Conservation (phyloP, 495 filamentous ascomycete genomes). For the Emericellopsis terricola region DNA sequence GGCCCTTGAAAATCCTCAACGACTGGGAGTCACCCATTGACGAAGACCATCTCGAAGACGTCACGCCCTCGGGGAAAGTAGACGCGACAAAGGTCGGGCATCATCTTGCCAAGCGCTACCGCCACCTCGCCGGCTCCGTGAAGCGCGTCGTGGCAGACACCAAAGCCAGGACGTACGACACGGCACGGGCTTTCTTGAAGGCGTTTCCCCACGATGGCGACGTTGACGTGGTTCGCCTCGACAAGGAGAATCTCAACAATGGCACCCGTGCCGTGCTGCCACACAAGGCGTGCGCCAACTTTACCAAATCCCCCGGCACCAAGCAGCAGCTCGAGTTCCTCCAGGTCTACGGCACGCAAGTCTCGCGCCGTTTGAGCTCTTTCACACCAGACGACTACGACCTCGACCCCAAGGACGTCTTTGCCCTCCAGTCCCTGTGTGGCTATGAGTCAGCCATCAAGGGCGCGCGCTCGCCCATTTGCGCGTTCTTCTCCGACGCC, state of each 20-base stretch:
- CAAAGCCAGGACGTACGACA: too few species aligned
- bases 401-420: conserved; percentile 26
- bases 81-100: conserved; percentile 23
- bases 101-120: conserved; percentile 25
- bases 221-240: too few species aligned
- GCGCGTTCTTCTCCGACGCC: conserved; percentile 24
- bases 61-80: conserved; percentile 22
- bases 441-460: conserved; percentile 33
- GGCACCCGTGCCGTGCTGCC: too few species aligned
- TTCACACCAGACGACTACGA: conserved; percentile 24
- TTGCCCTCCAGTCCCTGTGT: conserved; percentile 30
- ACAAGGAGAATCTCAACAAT: conserved; percentile 21
- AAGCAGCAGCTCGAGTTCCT: conserved; percentile 20
- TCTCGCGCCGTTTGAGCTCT: conserved; percentile 20
- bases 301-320: conserved; percentile 24
- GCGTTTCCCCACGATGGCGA: too few species aligned
- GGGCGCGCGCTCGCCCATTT: conserved; percentile 26
- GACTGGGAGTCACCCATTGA: conserved; percentile 21
- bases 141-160: conserved; percentile 21
- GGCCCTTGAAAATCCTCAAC: conserved; percentile 20
- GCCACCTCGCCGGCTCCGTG: conserved; percentile 19
- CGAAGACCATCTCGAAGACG: conserved; percentile 22
- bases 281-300: conserved; percentile 28
- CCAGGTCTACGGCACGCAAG: conserved; percentile 24
- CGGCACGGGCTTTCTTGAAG: too few species aligned